Conservation (phyloP, 2,329 filamentous ascomycete species). For the Ascochyta fabae region DNA sequence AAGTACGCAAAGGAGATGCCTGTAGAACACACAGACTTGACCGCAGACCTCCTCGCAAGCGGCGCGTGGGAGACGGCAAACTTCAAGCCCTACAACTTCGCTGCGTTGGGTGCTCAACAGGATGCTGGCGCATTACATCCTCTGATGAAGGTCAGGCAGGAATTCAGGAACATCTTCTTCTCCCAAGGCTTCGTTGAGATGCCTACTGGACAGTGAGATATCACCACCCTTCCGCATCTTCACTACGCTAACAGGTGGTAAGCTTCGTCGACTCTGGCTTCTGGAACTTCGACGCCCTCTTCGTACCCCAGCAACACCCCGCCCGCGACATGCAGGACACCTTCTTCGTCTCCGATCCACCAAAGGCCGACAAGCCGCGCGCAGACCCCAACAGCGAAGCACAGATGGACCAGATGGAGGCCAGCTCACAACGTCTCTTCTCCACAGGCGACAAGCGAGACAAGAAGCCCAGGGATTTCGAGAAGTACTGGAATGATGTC, state of each 20-base stretch:
- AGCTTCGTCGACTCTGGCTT: constrained; percentile 92
- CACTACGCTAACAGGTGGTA: constrained; percentile 32
- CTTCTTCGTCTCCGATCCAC: constrained; percentile 95
- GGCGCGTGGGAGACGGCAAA: constrained; percentile 91
- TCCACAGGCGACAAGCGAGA: constrained; percentile 61
- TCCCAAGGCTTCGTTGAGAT: constrained; percentile 99
- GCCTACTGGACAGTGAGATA: constrained; percentile 76
- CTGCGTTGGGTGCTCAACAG: constrained; percentile 69
- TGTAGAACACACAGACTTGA: constrained; percentile 94
- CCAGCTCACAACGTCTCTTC: constrained; percentile 59
- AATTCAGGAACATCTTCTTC: constrained; percentile 98
- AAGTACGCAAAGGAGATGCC: constrained; percentile 89
- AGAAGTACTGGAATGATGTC: constrained; percentile 87
- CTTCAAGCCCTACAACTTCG: constrained; percentile 88
- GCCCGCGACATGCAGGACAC: constrained; percentile 97
- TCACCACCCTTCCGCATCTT: neutral
- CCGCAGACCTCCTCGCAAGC: constrained; percentile 85
- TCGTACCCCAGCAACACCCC: constrained; percentile 96
- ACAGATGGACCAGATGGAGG: constrained; percentile 58
- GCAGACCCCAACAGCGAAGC: constrained; percentile 59
- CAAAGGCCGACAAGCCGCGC: constrained; percentile 71
- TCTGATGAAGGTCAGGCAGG: constrained; percentile 91
- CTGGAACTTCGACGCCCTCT: constrained; percentile 98
- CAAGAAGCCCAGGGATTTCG: constrained; percentile 68
- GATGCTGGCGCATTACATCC: constrained; percentile 58